A percentile compares a stretch with the other conserved stretches of the same genome.
Evolutionary conservation across 495 filamentous ascomycete species (phyloP).

Genomic region (Parathielavia hyrcaniae): DNA sequence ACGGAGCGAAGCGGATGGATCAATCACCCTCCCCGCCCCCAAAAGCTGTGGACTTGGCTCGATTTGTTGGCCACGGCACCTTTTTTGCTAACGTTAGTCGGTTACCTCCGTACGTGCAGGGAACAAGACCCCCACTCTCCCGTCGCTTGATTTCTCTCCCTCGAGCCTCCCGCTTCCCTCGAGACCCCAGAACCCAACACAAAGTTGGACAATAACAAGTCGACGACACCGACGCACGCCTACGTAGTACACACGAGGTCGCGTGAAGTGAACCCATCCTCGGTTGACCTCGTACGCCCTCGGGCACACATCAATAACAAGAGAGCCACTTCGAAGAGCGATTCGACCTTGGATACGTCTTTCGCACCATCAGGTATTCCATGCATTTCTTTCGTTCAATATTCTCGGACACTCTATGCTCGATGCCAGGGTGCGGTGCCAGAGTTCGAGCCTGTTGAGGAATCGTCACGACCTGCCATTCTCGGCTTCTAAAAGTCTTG

Average conservation of each 20-base stretch:
- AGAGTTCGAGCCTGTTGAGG: background rate
- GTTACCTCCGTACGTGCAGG: conserved; percentile 11
- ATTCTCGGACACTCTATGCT: background rate
- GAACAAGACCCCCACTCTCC: conserved; percentile 34
- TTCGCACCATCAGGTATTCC: background rate
- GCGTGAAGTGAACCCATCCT: conserved; percentile 17
- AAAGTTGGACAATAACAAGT: conserved; percentile 25
- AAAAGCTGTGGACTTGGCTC: background rate
- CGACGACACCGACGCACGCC: background rate
- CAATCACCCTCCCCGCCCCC: background rate
- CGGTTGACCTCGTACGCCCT: background rate
- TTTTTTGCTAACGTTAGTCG: conserved; percentile 6
- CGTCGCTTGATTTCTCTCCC: conserved; percentile 22
- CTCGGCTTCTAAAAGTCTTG: background rate
- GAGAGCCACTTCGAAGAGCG: background rate
- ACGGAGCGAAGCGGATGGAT: conserved; percentile 2
- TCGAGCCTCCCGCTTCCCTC: conserved; percentile 30
- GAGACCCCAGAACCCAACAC: conserved; percentile 26
- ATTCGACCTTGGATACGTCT: background rate
- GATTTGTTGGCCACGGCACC: conserved; percentile 18
- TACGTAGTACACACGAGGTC: conserved; percentile 15
- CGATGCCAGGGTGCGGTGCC: background rate
- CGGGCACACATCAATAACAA: background rate
- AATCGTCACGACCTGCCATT: background rate
- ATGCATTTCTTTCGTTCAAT: background rate